Evolutionary conservation across 345 rosid genomes (phyloP), one percentile per base, ranked within the genome.

Genomic region (Linum tenue): DNA sequence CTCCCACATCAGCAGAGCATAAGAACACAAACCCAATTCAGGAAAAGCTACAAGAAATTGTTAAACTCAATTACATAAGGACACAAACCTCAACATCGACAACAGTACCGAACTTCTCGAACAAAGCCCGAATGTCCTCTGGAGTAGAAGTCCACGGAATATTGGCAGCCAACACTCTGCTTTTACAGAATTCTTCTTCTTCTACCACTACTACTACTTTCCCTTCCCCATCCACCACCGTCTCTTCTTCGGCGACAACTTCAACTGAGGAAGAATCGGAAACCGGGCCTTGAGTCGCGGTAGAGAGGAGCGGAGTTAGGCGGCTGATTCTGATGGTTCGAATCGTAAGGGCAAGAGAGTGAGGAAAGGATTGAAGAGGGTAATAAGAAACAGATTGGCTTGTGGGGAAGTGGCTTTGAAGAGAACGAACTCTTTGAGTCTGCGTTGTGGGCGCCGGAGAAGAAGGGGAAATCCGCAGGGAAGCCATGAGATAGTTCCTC

Each of bases 61-160:
- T 37, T 2, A 17, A 56, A 53, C 22, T 2, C 58, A 66, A 71
- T 16, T 3, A 4, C 35, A n/a, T n/a, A 61, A 22, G 41, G 43
- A 42, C 5, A 31, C 62, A 59, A 55, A 91, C 91, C 94, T 88
- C 95, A 72, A 89, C 78, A 63, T 89, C 95, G 10, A 85, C 64
- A 37, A 87, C 96, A 16, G 69, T 79, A 38, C 95, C 98, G 64
- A 77, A 75, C 64, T 82, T 82, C 72, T 85, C 86, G 69, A 89
- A 86, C 83, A 91, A 69, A 10, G 95, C 73, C 55, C 98, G 87
- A 42, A 91, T 79, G 63, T 91, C 98, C 65, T 91, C 91, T 5
- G 83, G 63, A 22, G 95, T 86, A 69, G 81, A 73, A 22, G 69
- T 67, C 91, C 94, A 91, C 42, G 98, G 96, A 58, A 91, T 74